Evolutionary conservation across 331 rosid species (phyloP), one percentile per base, ranked within the genome.

Genomic region (Stylosanthes scabra): DNA sequence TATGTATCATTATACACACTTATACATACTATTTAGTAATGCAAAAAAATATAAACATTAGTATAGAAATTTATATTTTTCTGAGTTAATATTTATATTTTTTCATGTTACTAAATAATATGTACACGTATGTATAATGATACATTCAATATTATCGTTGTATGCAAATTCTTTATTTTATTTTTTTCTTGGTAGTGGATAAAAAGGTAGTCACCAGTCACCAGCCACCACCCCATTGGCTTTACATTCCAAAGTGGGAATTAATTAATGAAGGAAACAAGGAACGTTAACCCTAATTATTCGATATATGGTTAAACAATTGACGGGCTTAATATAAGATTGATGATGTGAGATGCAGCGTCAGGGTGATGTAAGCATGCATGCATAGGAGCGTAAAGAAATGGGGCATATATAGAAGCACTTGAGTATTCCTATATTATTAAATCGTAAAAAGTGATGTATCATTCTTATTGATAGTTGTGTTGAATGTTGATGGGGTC

Each of bases 321-420:
- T 16, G 54, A 27, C 37, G 9, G 4, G 20, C 3, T 20, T 34
- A 20, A 20, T 20, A 20, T 20, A 2, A 58, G 2, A 15, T 2
- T 3, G 6, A 31, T 75, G 89, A 85, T 68, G 86, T 34, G 81
- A 76, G 54, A 37, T 45, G 31, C 5, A 45, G 31, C 84, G 86
- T 85, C 58, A 81, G 31, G 64, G 13, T 76, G 85, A 73, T 50
- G 79, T 59, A 46, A 41, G 69, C 71, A 28, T 50, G 79, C 59
- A 46, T 31, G 69, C 68, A 28, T 34, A 39, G 39, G 76, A 76
- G 79, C 81, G 67, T 70, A 72, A 46, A 63, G 76, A 44, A 66
- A 66, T 16, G 73, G 71, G 76, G 61, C 54, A 78, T 47, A 54
- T 63, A 6, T 12, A 47, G 67, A 6, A 47, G 57, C 71, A 82